phyloP scores from a whole-genome alignment of 306 rosid genomes.

The Trifolium pratense region DNA sequence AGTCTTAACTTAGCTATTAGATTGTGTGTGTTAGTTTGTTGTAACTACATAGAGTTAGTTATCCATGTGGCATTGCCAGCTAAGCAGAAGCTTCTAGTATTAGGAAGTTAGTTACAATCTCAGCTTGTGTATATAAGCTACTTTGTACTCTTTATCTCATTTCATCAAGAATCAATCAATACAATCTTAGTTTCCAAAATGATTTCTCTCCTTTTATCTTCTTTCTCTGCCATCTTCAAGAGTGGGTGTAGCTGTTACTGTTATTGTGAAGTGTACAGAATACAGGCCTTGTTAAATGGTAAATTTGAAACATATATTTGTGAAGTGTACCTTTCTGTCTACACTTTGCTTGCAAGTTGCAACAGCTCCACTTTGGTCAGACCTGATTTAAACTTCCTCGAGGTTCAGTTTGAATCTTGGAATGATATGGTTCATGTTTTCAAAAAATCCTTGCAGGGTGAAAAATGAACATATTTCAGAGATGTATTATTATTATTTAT shows the following conservation, averaged over 20 bases:
- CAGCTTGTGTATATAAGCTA: no score
- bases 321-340: background rate
- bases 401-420: background rate
- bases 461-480: background rate
- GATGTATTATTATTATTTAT: conserved; percentile 17
- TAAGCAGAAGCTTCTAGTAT: no score
- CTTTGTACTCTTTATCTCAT: no score
- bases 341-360: background rate
- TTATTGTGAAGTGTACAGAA: conserved; percentile 43
- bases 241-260: conserved; percentile 46
- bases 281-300: conserved; percentile 41
- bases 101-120: no score
- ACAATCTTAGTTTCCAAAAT: no score
- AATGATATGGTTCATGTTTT: conserved; percentile 1
- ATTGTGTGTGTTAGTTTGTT: no score
- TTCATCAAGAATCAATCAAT: no score
- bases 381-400: background rate
- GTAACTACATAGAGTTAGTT: no score
- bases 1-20: no score
- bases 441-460: conserved; percentile 13
- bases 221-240: no score
- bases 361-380: background rate
- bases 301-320: conserved; percentile 16
- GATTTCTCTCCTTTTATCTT: no score
- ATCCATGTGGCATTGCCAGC: no score